phyloP scores from a whole-genome alignment of 2,329 filamentous ascomycete genomes.

The Macrophomina pseudophaseolina region DNA sequence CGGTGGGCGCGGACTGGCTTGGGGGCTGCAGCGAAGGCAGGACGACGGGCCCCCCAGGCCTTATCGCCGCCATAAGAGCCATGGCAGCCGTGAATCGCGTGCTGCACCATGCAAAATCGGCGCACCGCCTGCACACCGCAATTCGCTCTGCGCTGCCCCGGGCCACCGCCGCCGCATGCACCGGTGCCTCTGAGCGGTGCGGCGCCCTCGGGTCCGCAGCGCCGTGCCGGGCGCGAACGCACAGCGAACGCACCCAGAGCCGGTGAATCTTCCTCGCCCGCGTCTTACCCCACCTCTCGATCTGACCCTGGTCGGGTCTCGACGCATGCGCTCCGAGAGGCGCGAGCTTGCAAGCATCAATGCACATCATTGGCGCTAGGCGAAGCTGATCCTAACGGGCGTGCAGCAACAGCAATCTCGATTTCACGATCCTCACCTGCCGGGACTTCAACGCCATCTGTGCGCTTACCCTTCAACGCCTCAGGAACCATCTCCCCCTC shows the following conservation, averaged over 20 bases:
- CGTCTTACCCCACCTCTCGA: constrained; percentile 16
- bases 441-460: neutral
- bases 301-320: neutral
- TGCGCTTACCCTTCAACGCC: neutral
- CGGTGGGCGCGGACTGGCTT: neutral
- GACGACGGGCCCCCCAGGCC: neutral
- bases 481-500: neutral
- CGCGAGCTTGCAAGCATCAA: constrained; percentile 15
- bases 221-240: neutral
- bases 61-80: constrained; percentile 5
- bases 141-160: neutral
- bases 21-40: neutral
- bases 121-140: constrained; percentile 21
- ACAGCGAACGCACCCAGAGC: neutral
- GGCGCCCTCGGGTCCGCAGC: constrained; percentile 3
- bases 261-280: neutral
- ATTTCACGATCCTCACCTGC: constrained; percentile 10
- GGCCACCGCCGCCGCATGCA: neutral
- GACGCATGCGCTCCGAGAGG: neutral
- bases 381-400: constrained; percentile 8
- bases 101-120: constrained; percentile 21
- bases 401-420: constrained; percentile 20
- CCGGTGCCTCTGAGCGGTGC: neutral
- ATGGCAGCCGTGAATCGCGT: constrained; percentile 12
- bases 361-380: constrained; percentile 23